A percentile compares a stretch with the other conserved stretches of the same genome.
phyloP scores from a whole-genome alignment of 2,329 filamentous ascomycete species.

The Trichoderma simmonsii region DNA sequence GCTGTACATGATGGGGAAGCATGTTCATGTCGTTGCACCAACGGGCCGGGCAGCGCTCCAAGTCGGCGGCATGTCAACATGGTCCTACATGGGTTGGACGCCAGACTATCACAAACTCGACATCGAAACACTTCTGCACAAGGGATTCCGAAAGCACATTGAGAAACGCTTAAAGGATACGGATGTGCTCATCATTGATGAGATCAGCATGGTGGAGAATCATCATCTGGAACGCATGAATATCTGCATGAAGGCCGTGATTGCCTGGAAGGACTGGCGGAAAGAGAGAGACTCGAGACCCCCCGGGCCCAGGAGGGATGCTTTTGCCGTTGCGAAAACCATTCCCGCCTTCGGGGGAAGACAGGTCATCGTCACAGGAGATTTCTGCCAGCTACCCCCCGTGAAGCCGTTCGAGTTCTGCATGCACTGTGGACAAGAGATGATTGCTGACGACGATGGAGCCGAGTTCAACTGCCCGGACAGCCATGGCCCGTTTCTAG shows the following conservation, averaged over 20 bases:
- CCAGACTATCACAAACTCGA: constrained; percentile 27
- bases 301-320: constrained; percentile 27
- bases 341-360: constrained; percentile 26
- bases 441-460: constrained; percentile 22
- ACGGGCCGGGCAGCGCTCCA: constrained; percentile 58
- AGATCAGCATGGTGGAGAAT: constrained; percentile 65
- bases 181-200: constrained; percentile 61
- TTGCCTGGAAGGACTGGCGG: background rate
- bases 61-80: constrained; percentile 55
- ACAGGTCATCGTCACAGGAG: constrained; percentile 34
- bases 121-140: background rate
- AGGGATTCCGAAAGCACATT: constrained; percentile 17
- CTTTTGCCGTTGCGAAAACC: constrained; percentile 25
- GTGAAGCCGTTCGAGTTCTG: constrained; percentile 50
- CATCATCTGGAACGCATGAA: constrained; percentile 29
- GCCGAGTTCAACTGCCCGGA: constrained; percentile 6
- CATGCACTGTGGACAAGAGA: constrained; percentile 21
- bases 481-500: constrained; percentile 22
- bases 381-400: constrained; percentile 60
- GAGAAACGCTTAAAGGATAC: constrained; percentile 41
- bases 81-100: constrained; percentile 56
- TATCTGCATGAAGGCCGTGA: constrained; percentile 32
- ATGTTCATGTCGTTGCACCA: constrained; percentile 54
- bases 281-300: background rate
- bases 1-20: constrained; percentile 19